A percentile compares a stretch with the other conserved stretches of the same genome.
These are phyloP conservation scores for Zoysia pacifica DNA, from an alignment of 176 grass and related monocot species.

Conservation along the genomic window DNA sequence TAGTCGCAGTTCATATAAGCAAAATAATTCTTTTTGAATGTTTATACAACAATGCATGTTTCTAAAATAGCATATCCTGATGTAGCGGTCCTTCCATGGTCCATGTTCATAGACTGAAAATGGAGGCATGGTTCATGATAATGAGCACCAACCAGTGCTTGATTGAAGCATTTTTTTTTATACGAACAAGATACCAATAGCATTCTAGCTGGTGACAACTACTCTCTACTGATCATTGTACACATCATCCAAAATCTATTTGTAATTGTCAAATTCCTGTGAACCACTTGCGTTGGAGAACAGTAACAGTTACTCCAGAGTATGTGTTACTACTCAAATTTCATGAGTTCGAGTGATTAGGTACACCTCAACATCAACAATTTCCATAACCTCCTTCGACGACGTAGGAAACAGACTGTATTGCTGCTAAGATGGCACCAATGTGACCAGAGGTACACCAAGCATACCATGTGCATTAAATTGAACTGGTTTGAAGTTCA, in stretches of 20 bases:
- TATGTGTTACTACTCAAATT: background rate
- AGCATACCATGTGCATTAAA: slow-evolving; percentile 47
- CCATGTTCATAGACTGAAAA: slow-evolving; percentile 27
- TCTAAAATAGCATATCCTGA: slow-evolving; percentile 16
- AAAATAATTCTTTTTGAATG: background rate
- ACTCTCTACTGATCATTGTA: background rate
- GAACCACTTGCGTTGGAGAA: background rate
- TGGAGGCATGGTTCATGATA: slow-evolving; percentile 25
- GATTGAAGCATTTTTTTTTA: slow-evolving; percentile 16
- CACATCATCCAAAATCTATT: background rate
- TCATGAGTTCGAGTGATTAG: background rate
- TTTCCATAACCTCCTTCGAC: background rate
- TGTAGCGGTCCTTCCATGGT: background rate
- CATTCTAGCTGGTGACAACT: background rate
- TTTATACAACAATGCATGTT: background rate
- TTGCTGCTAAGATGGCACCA: slow-evolving; percentile 24
- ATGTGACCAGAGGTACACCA: slow-evolving; percentile 15
- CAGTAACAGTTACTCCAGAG: background rate
- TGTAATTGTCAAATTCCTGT: background rate
- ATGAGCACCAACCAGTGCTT: slow-evolving; percentile 19
- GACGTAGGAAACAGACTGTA: background rate
- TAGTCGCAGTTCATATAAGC: background rate
- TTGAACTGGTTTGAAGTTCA: slow-evolving; percentile 18
- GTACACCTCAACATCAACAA: background rate
- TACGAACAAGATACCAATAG: slow-evolving; percentile 25